Evolutionary conservation across 495 filamentous ascomycete species (phyloP), one percentile per base, ranked within the genome.

Genomic region (Glarea lozoyensis): DNA sequence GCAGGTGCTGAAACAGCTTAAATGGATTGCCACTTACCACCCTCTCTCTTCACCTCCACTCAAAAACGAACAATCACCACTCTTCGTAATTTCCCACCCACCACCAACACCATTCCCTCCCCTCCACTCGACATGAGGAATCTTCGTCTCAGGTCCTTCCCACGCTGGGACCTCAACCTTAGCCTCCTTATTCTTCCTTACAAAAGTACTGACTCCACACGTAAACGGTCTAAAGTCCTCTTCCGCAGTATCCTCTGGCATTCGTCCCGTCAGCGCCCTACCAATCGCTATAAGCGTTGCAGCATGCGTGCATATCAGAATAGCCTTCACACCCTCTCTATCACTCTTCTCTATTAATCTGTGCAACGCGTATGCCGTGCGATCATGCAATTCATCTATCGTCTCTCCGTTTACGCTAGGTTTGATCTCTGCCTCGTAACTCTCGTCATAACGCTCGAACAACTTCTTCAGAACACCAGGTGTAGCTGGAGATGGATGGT

Each of bases 221-320:
- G 92, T 96, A 52, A 81, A 94, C n/a, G 86, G 81, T 42, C 68
- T 67, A 53, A 96, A 95, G 59, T 97, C 92, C 44, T 88, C 80
- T 46, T 68, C 70, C 5, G 67, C 70, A 27, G 69, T 54, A 60
- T 83, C 77, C 7, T 73, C 69, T 0, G 87, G 87, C 78, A 88
- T 82, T 2, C 55, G 43, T 0, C 84, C 86, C 11, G 87, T 94
- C 49, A 98, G 64, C 4, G 71, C 76, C 10, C 92, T 72, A 2
- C 88, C 92, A 42, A 88, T 79, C 4, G 83, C 82, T 54, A 98
- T 93, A 53, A 95, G 68, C 11, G 78, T 72, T 16, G 92, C 92
- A 0, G 90, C 92, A 66, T 98, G 92, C n/a, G 86, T 80, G 59
- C 84, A 94, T 11, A 98, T 72, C 17, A 94, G 49, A 12, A 96